phyloP scores from a whole-genome alignment of 2,329 filamentous ascomycete species.

The Sordariomycetes sp. region DNA sequence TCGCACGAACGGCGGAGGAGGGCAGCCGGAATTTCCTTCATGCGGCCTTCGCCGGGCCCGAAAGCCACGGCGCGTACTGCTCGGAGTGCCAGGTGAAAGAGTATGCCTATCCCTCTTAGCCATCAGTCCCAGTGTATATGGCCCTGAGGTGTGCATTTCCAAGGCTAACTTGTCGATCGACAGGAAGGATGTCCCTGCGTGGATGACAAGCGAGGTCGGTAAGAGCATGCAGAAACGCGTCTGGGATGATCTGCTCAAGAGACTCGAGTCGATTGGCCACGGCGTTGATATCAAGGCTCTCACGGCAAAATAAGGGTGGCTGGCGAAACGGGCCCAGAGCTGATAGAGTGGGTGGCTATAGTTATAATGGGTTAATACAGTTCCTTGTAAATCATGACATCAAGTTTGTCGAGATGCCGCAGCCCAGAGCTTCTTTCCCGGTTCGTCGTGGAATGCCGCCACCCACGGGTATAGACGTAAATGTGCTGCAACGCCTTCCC shows the following conservation, averaged over 20 bases:
- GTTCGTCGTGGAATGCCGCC: slow-evolving; percentile 10
- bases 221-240: slow-evolving; percentile 12
- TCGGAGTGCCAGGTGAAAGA: slow-evolving; percentile 15
- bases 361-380: not conserved
- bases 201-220: slow-evolving; percentile 11
- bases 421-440: slow-evolving; percentile 6
- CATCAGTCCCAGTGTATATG: not conserved
- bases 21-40: slow-evolving; percentile 17
- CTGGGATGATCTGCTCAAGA: slow-evolving; percentile 15
- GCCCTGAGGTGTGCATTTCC: not conserved
- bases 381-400: too few relatives aligned
- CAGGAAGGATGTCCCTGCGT: slow-evolving; percentile 11
- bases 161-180: not conserved
- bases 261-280: slow-evolving; percentile 16
- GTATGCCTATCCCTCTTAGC: slow-evolving; percentile 9
- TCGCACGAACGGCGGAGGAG: slow-evolving; percentile 14
- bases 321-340: not conserved
- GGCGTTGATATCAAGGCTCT: slow-evolving; percentile 7
- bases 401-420: not conserved
- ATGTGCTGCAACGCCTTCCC: slow-evolving; percentile 5
- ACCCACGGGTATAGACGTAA: slow-evolving; percentile 15
- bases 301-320: not conserved
- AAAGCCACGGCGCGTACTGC: slow-evolving; percentile 16
- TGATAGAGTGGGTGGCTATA: not conserved
- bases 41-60: slow-evolving; percentile 11